These are phyloP conservation scores for Calocybe gangraenosa DNA, from an alignment of 768 basidiomycete genomes.

Conservation along the genomic window DNA sequence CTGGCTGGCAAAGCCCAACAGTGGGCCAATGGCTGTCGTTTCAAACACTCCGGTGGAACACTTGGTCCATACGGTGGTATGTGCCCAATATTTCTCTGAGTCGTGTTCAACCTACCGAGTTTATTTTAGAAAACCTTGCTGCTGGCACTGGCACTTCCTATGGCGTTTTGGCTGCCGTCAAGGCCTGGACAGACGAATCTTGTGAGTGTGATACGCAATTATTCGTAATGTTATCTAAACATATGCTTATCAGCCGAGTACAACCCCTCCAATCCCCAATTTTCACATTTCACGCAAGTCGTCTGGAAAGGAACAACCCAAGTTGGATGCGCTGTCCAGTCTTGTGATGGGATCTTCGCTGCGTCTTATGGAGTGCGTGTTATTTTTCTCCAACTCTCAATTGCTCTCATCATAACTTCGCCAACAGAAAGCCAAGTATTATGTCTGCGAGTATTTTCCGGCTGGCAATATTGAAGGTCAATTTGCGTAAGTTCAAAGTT, in stretches of 20 bases:
- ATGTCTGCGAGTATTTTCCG: conserved; percentile 66
- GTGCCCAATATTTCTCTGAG: conserved; percentile 12
- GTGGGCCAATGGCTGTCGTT: conserved; percentile 67
- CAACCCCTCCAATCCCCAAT: conserved; percentile 47
- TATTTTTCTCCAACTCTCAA: neutral
- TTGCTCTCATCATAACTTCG: conserved; percentile 6
- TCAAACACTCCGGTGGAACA: conserved; percentile 63
- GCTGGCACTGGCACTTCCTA: conserved; percentile 60
- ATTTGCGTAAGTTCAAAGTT: conserved; percentile 61
- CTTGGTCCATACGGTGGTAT: conserved; percentile 63
- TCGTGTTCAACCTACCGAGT: neutral
- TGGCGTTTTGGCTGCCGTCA: conserved; percentile 45
- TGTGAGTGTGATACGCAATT: conserved; percentile 35
- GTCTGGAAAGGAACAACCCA: conserved; percentile 69
- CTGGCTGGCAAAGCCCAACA: conserved; percentile 61
- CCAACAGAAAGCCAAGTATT: conserved; percentile 48
- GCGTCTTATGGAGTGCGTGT: conserved; percentile 48
- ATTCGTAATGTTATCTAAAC: neutral
- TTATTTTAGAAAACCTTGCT: conserved; percentile 62
- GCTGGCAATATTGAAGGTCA: conserved; percentile 62
- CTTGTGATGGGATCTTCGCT: conserved; percentile 56
- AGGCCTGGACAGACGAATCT: conserved; percentile 65
- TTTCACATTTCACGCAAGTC: conserved; percentile 73
- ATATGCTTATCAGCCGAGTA: conserved; percentile 41
- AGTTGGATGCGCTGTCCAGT: conserved; percentile 58